These are phyloP conservation scores for Solanum habrochaites DNA, from an alignment of 257 asterid species.

Conservation along the genomic window DNA sequence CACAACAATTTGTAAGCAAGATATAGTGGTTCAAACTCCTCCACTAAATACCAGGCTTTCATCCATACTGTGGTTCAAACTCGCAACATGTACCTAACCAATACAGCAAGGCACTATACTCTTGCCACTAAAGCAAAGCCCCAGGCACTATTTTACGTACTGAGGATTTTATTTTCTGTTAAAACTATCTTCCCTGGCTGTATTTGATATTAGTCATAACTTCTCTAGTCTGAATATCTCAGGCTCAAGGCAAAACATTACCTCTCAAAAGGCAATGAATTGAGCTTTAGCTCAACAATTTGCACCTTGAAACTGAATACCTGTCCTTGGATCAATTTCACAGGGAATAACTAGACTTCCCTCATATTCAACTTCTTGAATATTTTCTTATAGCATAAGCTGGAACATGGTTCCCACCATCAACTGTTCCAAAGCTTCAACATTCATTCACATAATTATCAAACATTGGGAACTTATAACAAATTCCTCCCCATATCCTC, in stretches of 20 bases:
- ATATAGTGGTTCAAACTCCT: not conserved
- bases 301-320: not conserved
- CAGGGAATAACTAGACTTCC: not conserved
- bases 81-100: not conserved
- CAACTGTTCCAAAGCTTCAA: not conserved
- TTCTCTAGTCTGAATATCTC: not conserved
- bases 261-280: not conserved
- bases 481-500: not conserved
- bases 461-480: not conserved
- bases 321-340: not conserved
- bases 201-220: not conserved
- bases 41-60: not conserved
- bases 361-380: not conserved
- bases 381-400: not conserved
- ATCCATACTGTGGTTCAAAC: not conserved
- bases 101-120: not conserved
- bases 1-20: not conserved
- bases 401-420: not conserved
- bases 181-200: not conserved
- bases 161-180: not conserved
- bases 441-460: not conserved
- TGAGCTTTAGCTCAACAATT: not conserved
- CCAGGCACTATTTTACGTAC: not conserved
- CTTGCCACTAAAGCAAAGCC: not conserved
- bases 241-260: not conserved